Evolutionary conservation across 2,329 filamentous ascomycete genomes (phyloP).

Genomic region (Chalaropsis ovoidea): DNA sequence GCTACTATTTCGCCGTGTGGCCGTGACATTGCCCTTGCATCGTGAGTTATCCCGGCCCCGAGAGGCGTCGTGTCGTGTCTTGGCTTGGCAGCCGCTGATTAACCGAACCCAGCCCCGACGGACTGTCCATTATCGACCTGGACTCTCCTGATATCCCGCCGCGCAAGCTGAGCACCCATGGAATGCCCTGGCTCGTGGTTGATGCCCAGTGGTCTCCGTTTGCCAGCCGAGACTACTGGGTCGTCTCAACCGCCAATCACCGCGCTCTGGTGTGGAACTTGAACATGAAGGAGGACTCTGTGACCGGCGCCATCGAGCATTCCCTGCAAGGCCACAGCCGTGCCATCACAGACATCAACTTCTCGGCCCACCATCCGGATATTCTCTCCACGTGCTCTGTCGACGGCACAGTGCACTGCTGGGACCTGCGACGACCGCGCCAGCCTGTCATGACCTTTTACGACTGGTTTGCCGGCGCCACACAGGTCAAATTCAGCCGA

Average conservation of each 20-base stretch:
- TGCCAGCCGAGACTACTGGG: slow-evolving; percentile 79
- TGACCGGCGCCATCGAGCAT: slow-evolving; percentile 64
- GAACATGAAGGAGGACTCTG: slow-evolving; percentile 63
- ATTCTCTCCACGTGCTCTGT: slow-evolving; percentile 82
- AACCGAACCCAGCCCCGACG: slow-evolving; percentile 52
- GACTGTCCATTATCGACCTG: slow-evolving; percentile 81
- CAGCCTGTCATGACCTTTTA: slow-evolving; percentile 72
- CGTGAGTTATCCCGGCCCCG: slow-evolving; percentile 40
- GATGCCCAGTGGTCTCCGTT: slow-evolving; percentile 98
- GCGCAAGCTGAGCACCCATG: slow-evolving; percentile 68
- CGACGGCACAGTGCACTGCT: slow-evolving; percentile 85
- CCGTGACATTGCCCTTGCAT: slow-evolving; percentile 80
- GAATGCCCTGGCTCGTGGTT: slow-evolving; percentile 85
- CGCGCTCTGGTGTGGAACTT: slow-evolving; percentile 92
- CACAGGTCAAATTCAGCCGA: slow-evolving; percentile 90
- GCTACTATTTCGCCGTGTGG: slow-evolving; percentile 89
- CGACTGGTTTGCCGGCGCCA: slow-evolving; percentile 88
- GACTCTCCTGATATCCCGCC: slow-evolving; percentile 83
- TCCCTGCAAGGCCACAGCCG: slow-evolving; percentile 73
- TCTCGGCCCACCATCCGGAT: slow-evolving; percentile 85
- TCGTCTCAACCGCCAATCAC: slow-evolving; percentile 88
- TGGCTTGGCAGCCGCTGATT: slow-evolving; percentile 11
- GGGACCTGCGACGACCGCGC: slow-evolving; percentile 69
- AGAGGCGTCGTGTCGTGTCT: slow-evolving; percentile 32
- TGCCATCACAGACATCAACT: slow-evolving; percentile 93